Percentiles rank a stretch among this genome's conserved stretches.
Conservation (phyloP, 495 filamentous ascomycete genomes). For the Echria macrotheca region DNA sequence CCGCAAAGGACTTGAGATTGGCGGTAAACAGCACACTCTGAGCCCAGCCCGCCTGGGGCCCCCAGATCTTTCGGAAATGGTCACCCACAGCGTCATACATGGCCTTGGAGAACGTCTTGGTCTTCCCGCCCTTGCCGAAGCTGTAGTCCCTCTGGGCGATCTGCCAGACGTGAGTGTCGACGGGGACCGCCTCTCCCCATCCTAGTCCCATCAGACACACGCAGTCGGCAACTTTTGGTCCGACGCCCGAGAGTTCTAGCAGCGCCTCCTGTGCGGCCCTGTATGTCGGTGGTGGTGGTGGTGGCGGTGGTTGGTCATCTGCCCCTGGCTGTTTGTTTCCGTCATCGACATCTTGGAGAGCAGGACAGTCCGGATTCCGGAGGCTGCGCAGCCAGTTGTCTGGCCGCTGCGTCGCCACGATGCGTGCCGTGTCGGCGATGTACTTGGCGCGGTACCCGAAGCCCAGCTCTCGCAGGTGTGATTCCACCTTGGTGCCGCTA, state of each 20-base stretch:
- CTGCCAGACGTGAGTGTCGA: slow-evolving; percentile 99
- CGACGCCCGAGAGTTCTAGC: slow-evolving; percentile 75
- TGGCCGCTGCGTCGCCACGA: slow-evolving; percentile 60
- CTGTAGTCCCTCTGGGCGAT: slow-evolving; percentile 94
- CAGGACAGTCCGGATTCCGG: slow-evolving; percentile 68
- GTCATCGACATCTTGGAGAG: slow-evolving; percentile 37
- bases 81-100: slow-evolving; percentile 88
- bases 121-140: slow-evolving; percentile 70
- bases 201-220: slow-evolving; percentile 95
- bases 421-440: slow-evolving; percentile 74
- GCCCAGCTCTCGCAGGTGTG: slow-evolving; percentile 71
- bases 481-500: slow-evolving; percentile 62
- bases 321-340: neutral
- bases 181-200: slow-evolving; percentile 92
- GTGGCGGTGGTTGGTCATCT: too few relatives aligned
- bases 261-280: slow-evolving; percentile 75
- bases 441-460: slow-evolving; percentile 96
- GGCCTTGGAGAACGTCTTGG: slow-evolving; percentile 78
- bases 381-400: slow-evolving; percentile 71
- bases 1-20: slow-evolving; percentile 80
- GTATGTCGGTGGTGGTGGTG: slow-evolving; percentile 54
- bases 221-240: slow-evolving; percentile 95
- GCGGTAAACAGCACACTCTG: slow-evolving; percentile 96
- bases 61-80: slow-evolving; percentile 88
- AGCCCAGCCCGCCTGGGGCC: slow-evolving; percentile 92